These are phyloP conservation scores for Talaromyces sp. DNA, from an alignment of 2,329 filamentous ascomycete genomes.

Conservation along the genomic window DNA sequence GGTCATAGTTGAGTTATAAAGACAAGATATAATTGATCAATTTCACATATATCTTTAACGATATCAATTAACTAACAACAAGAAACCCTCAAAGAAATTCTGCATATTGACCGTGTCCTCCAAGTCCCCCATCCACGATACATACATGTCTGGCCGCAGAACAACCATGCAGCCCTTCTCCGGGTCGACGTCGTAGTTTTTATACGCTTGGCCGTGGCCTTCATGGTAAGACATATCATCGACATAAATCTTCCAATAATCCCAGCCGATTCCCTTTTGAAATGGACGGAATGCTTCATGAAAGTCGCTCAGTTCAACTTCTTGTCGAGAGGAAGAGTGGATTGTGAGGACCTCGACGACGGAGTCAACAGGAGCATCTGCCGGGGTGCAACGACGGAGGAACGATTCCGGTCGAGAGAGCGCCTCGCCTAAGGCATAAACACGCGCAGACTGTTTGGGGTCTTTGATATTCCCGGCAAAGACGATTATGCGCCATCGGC, in stretches of 20 bases:
- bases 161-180: conserved; percentile 37
- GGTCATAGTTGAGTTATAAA: not conserved
- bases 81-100: not conserved
- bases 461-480: conserved; percentile 11
- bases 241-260: conserved; percentile 6
- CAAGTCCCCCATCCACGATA: not conserved
- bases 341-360: conserved; percentile 3
- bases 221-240: conserved; percentile 1
- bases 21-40: not conserved
- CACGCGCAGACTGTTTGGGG: conserved; percentile 37
- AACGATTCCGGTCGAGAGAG: conserved; percentile 1
- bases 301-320: conserved; percentile 1
- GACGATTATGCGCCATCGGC: conserved; percentile 2
- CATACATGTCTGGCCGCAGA: not conserved
- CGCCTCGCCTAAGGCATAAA: conserved; percentile 20
- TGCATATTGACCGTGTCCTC: not conserved
- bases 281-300: conserved; percentile 1
- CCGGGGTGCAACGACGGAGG: not conserved
- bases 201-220: conserved; percentile 25
- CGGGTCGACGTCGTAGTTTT: conserved; percentile 54
- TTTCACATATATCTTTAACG: not conserved
- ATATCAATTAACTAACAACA: not conserved
- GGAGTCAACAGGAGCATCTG: not conserved
- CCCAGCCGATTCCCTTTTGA: not conserved
- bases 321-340: not conserved